phyloP scores from a whole-genome alignment of 371 early-diverging fungal species.

The Mucor mucedo region DNA sequence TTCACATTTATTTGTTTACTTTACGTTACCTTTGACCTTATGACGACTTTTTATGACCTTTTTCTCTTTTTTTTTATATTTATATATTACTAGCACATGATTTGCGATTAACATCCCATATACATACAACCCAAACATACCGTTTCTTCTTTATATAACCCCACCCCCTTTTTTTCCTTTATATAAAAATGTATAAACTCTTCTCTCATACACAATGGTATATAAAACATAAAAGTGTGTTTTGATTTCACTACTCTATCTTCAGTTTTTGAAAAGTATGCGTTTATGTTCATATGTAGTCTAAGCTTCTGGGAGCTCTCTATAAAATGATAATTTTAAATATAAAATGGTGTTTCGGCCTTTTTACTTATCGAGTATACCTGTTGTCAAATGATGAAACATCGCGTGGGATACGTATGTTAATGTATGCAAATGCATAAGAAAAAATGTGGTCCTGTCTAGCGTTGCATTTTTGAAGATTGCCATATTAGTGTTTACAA shows the following conservation, averaged over 20 bases:
- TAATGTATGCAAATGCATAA: background rate
- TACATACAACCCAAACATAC: background rate
- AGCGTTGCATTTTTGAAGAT: no score
- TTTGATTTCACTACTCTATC: background rate
- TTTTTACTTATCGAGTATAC: background rate
- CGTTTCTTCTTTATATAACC: slow-evolving; percentile 1
- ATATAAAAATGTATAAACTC: slow-evolving; percentile 5
- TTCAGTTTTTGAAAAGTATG: background rate
- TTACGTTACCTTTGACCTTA: background rate
- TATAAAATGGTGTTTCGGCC: no score
- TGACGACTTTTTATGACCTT: background rate
- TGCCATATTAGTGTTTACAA: no score
- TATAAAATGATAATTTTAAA: no score
- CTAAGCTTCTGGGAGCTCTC: background rate
- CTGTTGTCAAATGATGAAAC: slow-evolving; percentile 3
- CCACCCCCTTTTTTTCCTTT: background rate
- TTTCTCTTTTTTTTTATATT: background rate
- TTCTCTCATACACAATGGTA: background rate
- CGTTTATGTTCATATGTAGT: no score
- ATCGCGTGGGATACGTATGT: background rate
- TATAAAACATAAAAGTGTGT: background rate
- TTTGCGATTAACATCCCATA: background rate
- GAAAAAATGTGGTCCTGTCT: background rate
- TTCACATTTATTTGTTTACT: slow-evolving; percentile 1
- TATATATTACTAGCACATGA: background rate